Evolutionary conservation across 768 basidiomycete genomes (phyloP), one percentile per base, ranked within the genome.

Genomic region (Baorangia bicolor): DNA sequence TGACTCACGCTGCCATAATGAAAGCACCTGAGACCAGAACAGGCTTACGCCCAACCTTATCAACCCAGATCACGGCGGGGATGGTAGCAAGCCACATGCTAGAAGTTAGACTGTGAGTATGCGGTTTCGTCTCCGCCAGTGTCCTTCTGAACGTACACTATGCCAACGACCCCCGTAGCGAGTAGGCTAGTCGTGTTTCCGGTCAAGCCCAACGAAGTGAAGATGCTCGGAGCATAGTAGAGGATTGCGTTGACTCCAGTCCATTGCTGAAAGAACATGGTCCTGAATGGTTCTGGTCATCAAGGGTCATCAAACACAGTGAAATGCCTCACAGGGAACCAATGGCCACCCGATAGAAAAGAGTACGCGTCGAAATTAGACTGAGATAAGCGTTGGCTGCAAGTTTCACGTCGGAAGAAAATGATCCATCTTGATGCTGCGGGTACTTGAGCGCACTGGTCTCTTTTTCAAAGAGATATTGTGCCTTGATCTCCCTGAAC

Each of bases 211-310:
- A 92, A 78, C 16, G 67, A 61, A 40, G 75, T 44, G 75, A 91
- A 92, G 56, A 92, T 90, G 38, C 73, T 78, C 3, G 86, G 89
- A 0, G 88, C 88, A 61, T 90, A 90, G 74, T 90, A 90, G 48
- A 90, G 72, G 60, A 89, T 86, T 7, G 83, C 86, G 60, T 89
- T 88, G 63, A 88, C 78, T 57, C 88, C 90, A 30, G 87, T 89
- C 87, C 88, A 90, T 71, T 90, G 88, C 66, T 90, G 89, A 77
- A 88, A 90, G 74, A 85, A 87, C 88, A 86, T 92, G 39, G 75
- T 83, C 57, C 81, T 82, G 49, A 5, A 44, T 23, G 42, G 18
- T 14, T 27, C 21, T 38, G 13, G 63, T 42, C 64, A 42, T 5
- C 31, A 43, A 28, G 7, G 28, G 27, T 27, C 28, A 44, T 48